Conservation (phyloP, 768 basidiomycete genomes). For the Saitozyma podzolica region DNA sequence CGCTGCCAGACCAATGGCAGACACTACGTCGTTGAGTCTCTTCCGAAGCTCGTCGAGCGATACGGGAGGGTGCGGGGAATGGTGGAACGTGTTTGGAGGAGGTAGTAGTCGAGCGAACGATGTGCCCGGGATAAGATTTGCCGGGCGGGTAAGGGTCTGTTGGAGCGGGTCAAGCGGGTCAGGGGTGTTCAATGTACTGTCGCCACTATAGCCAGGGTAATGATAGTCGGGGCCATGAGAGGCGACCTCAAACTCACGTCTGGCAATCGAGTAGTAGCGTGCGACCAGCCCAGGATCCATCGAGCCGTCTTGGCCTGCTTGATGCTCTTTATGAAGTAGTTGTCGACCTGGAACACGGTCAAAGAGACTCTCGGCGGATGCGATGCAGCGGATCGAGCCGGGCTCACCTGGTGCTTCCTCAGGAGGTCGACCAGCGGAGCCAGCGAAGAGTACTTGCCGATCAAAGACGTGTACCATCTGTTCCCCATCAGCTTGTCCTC, state of each 20-base stretch:
- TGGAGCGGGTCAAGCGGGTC: too few species aligned
- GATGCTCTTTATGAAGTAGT: slow-evolving; percentile 82
- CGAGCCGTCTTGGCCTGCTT: slow-evolving; percentile 82
- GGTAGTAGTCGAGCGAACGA: slow-evolving; percentile 30
- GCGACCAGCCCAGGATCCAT: slow-evolving; percentile 93
- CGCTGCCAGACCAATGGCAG: slow-evolving; percentile 2
- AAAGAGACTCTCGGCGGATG: background rate
- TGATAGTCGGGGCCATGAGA: background rate
- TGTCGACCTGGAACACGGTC: slow-evolving; percentile 63
- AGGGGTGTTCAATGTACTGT: too few species aligned
- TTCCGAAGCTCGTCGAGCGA: slow-evolving; percentile 11
- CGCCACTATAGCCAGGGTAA: too few species aligned
- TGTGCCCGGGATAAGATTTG: slow-evolving; percentile 28
- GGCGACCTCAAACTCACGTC: slow-evolving; percentile 63
- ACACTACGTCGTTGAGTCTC: slow-evolving; percentile 9
- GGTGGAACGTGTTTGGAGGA: slow-evolving; percentile 17
- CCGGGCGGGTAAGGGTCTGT: slow-evolving; percentile 24
- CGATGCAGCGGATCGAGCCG: background rate
- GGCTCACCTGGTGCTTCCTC: slow-evolving; percentile 56
- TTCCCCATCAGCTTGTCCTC: slow-evolving; percentile 1
- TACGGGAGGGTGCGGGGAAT: slow-evolving; percentile 14
- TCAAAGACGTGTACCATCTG: slow-evolving; percentile 80
- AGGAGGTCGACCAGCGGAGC: slow-evolving; percentile 63
- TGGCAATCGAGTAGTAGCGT: slow-evolving; percentile 63
- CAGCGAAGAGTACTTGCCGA: slow-evolving; percentile 82